A percentile compares a stretch with the other conserved stretches of the same genome.
These are phyloP conservation scores for Pseudoneurospora amorphoporcata DNA, from an alignment of 495 filamentous ascomycete genomes.

Conservation along the genomic window DNA sequence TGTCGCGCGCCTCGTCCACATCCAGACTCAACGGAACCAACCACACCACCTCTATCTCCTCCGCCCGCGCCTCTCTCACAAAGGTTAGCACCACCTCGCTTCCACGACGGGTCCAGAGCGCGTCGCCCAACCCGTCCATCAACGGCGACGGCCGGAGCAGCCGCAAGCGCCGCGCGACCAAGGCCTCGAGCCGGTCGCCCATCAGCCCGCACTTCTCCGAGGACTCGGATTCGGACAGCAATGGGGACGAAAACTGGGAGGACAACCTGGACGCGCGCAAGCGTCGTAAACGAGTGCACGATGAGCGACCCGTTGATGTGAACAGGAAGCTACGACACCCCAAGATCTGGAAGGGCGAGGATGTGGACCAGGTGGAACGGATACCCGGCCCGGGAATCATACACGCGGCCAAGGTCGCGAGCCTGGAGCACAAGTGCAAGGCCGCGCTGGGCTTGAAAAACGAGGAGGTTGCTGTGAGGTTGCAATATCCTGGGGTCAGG, in stretches of 20 bases:
- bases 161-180: conserved; percentile 16
- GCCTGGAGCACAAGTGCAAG: conserved; percentile 37
- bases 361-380: conserved; percentile 22
- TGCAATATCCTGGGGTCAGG: conserved; percentile 66
- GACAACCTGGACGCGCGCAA: conserved; percentile 23
- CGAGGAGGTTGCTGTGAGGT: conserved; percentile 44
- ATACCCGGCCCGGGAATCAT: conserved; percentile 33
- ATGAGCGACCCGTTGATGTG: conserved; percentile 30
- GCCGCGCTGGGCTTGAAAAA: conserved; percentile 34
- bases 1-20: not conserved
- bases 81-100: not conserved
- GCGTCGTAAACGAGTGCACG: conserved; percentile 18
- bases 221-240: conserved; percentile 21
- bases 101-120: not conserved
- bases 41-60: not conserved
- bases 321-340: conserved; percentile 50
- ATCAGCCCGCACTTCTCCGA: conserved; percentile 18
- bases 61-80: conserved; percentile 3
- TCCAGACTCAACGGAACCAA: not conserved
- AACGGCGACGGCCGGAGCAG: conserved; percentile 6
- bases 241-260: conserved; percentile 26
- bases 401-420: conserved; percentile 59
- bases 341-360: conserved; percentile 45
- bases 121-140: conserved; percentile 5
- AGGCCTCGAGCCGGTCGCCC: conserved; percentile 12